Evolutionary conservation across 352 stramenopile genomes (phyloP).

Genomic region (Salisapilia sapeloensis): DNA sequence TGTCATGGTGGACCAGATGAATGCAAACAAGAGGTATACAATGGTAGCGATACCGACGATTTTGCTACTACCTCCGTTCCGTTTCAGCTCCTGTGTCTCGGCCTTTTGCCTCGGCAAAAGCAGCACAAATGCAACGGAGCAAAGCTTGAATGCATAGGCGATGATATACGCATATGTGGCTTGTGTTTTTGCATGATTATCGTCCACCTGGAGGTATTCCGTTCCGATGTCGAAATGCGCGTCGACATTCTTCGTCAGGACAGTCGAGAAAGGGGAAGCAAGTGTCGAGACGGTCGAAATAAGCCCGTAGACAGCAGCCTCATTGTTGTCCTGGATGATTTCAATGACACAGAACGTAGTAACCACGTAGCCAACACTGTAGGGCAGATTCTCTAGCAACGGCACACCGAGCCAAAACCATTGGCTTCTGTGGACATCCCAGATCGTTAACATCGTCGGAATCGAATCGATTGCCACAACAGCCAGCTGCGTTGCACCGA

Average conservation of each 20-base stretch:
- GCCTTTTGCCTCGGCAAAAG: conserved; percentile 13
- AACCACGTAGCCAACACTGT: conserved; percentile 9
- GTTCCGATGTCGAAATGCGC: conserved; percentile 7
- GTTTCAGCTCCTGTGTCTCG: conserved; percentile 2
- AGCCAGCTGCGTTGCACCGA: conserved; percentile 7
- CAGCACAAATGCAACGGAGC: conserved; percentile 19
- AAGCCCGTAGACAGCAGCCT: conserved; percentile 15
- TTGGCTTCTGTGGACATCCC: conserved; percentile 23
- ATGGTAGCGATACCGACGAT: conserved; percentile 2
- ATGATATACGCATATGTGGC: conserved; percentile 15
- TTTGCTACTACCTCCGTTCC: conserved; percentile 3
- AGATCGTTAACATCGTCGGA: conserved; percentile 29
- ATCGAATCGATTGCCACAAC: conserved; percentile 16
- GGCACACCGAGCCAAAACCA: conserved; percentile 40
- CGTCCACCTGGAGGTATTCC: conserved; percentile 9
- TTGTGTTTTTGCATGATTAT: conserved; percentile 9
- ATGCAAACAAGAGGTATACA: background rate
- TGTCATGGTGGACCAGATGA: conserved; percentile 3
- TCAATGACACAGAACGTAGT: conserved; percentile 14
- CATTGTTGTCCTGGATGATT: conserved; percentile 14
- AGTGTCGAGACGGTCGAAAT: conserved; percentile 13
- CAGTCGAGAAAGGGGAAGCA: conserved; percentile 10
- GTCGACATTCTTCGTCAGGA: conserved; percentile 11
- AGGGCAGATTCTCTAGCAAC: conserved; percentile 11
- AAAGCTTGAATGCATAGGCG: conserved; percentile 19